phyloP scores from a whole-genome alignment of 148 eudicot genomes.

The Salicornia ramosissima region DNA sequence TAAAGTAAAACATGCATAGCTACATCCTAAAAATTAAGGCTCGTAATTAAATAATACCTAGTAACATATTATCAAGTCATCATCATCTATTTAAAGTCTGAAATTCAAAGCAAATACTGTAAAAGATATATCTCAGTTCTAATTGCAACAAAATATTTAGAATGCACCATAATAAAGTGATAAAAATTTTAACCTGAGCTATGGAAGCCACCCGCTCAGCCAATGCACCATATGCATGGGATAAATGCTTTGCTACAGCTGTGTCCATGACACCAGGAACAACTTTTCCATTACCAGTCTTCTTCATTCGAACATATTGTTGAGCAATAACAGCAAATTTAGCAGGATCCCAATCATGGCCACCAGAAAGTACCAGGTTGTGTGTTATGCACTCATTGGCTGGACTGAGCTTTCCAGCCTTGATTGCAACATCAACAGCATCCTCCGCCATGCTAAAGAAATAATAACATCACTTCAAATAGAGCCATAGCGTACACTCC shows the following conservation, averaged over 20 bases:
- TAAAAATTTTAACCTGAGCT: constrained; percentile 53
- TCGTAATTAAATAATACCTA: background rate
- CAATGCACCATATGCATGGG: constrained; percentile 80
- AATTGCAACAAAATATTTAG: background rate
- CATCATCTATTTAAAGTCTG: background rate
- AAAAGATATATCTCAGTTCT: background rate
- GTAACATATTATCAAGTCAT: background rate
- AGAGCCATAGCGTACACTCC: background rate
- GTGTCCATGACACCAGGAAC: constrained; percentile 95
- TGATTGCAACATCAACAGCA: constrained; percentile 87
- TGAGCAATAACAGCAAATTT: constrained; percentile 83
- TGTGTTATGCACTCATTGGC: constrained; percentile 56
- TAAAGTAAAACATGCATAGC: background rate
- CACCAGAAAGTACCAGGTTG: constrained; percentile 67
- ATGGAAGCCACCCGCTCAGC: constrained; percentile 87
- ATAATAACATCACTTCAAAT: constrained; percentile 2
- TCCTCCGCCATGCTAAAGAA: constrained; percentile 95
- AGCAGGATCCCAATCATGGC: constrained; percentile 85
- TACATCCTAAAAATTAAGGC: background rate
- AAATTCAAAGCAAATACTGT: background rate
- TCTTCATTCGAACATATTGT: constrained; percentile 83
- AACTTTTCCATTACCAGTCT: constrained; percentile 55
- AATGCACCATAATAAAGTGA: background rate
- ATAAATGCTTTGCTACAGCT: constrained; percentile 83
- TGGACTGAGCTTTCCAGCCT: constrained; percentile 70